Evolutionary conservation across 805 yeast species (phyloP), one percentile per base, ranked within the genome.

Genomic region (Suhomyces pyralidae): DNA sequence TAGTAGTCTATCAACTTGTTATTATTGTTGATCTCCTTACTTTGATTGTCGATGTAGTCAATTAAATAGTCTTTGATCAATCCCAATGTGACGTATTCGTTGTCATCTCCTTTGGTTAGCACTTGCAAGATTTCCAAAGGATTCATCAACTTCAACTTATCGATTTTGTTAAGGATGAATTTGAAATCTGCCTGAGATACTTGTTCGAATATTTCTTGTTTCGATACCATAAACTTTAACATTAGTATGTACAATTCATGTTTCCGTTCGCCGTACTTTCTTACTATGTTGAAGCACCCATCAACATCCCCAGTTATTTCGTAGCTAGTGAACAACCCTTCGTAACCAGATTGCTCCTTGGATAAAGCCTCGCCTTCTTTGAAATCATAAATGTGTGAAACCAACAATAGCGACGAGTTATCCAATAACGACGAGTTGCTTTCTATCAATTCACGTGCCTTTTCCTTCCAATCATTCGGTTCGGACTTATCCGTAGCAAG

Each of bases 101-200:
- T 53, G 22, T 40, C 49, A 2, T 46, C 44, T 43, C 84, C 83
- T 2, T 78, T 66, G 40, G 90, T 79, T 43, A 91, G 67, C 2
- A 84, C 79, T 55, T 86, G 84, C n/a, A 93, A 75, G 1, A 94
- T 72, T 58, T 92, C 97, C 17, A 90, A 67, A 0, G 96, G 88
- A 0, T 96, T 76, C 69, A 89, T 75, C 14, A 87, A 64, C 46
- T 81, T 79, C 14, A 74, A 69, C 2, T 72, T 64, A 46, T 81
- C 78, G 46, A 89, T 79, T 52, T 75, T 78, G 25, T 79, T 70
- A 17, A 93, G 66, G 0, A 92, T 70, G 15, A 64, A 63, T 49
- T 70, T 68, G 51, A 82, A 69, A 43, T 79, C 78, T 24, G 70
- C 72, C 14, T 79, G 77, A 1, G 88, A 83, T 5, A 87, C 78